These are phyloP conservation scores for Sordariomycetes sp. DNA, from an alignment of 2,329 filamentous ascomycete species.

Conservation along the genomic window DNA sequence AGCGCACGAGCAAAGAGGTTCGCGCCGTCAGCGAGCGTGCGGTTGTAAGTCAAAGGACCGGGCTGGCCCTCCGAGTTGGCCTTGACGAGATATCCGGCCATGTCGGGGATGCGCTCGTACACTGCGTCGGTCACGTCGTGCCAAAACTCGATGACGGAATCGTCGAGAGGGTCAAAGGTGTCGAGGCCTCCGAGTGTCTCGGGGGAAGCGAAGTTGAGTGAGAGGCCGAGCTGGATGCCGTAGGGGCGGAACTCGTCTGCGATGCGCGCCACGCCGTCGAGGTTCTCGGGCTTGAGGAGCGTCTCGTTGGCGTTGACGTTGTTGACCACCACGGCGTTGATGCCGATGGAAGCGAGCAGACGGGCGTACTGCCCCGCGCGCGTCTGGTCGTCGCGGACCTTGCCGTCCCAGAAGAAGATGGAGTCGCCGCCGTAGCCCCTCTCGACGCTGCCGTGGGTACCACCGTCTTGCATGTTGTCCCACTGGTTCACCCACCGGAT, in stretches of 20 bases:
- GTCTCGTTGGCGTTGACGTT: slow-evolving; percentile 58
- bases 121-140: slow-evolving; percentile 41
- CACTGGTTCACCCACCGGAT: slow-evolving; percentile 63
- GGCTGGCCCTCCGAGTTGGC: slow-evolving; percentile 62
- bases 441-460: slow-evolving; percentile 41
- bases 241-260: slow-evolving; percentile 55
- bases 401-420: slow-evolving; percentile 51
- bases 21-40: slow-evolving; percentile 53
- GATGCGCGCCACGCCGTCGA: slow-evolving; percentile 47
- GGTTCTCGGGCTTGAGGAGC: slow-evolving; percentile 39
- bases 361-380: slow-evolving; percentile 50
- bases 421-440: slow-evolving; percentile 54
- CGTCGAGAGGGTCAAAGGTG: slow-evolving; percentile 54
- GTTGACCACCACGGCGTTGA: slow-evolving; percentile 57
- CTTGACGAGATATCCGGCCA: slow-evolving; percentile 58
- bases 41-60: slow-evolving; percentile 55
- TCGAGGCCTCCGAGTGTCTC: slow-evolving; percentile 36
- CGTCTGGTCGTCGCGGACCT: slow-evolving; percentile 42
- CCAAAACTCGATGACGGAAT: slow-evolving; percentile 50
- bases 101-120: slow-evolving; percentile 48
- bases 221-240: slow-evolving; percentile 51
- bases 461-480: slow-evolving; percentile 49
- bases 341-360: slow-evolving; percentile 48
- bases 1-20: slow-evolving; percentile 53
- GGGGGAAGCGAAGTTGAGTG: slow-evolving; percentile 56